Conservation (phyloP, 2,329 filamentous ascomycete species). For the Colletotrichum kahawae region DNA sequence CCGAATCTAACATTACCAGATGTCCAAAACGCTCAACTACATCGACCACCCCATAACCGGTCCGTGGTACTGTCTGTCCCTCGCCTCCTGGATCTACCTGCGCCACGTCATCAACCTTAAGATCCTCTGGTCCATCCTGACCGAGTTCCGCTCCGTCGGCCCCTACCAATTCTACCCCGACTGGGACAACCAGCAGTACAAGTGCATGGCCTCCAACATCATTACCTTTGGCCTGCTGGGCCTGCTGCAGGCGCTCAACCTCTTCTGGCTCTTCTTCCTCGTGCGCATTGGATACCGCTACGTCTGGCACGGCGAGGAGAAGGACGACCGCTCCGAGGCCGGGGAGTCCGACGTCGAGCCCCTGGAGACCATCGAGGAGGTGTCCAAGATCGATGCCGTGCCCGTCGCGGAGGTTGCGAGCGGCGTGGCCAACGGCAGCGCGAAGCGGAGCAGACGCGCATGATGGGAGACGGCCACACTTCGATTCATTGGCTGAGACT, state of each 20-base stretch:
- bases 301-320: conserved; percentile 50
- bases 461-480: background rate
- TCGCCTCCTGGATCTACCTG: conserved; percentile 71
- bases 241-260: conserved; percentile 59
- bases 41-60: conserved; percentile 65
- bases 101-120: conserved; percentile 71
- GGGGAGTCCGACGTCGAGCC: conserved; percentile 54
- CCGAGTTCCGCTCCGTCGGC: conserved; percentile 61
- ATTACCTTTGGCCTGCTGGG: conserved; percentile 60
- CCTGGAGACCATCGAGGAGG: conserved; percentile 16
- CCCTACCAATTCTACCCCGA: conserved; percentile 56
- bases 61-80: conserved; percentile 71
- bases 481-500: background rate
- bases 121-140: conserved; percentile 63
- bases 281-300: conserved; percentile 60
- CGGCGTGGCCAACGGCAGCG: background rate
- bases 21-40: conserved; percentile 76
- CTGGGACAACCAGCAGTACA: conserved; percentile 66
- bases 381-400: conserved; percentile 4
- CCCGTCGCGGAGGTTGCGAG: background rate
- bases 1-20: conserved; percentile 36
- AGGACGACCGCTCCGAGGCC: conserved; percentile 62
- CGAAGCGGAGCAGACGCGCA: conserved; percentile 10
- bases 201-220: conserved; percentile 57
- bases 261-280: conserved; percentile 67